phyloP scores from a whole-genome alignment of 192 early-diverging fungal species.

The Geranomyces variabilis region DNA sequence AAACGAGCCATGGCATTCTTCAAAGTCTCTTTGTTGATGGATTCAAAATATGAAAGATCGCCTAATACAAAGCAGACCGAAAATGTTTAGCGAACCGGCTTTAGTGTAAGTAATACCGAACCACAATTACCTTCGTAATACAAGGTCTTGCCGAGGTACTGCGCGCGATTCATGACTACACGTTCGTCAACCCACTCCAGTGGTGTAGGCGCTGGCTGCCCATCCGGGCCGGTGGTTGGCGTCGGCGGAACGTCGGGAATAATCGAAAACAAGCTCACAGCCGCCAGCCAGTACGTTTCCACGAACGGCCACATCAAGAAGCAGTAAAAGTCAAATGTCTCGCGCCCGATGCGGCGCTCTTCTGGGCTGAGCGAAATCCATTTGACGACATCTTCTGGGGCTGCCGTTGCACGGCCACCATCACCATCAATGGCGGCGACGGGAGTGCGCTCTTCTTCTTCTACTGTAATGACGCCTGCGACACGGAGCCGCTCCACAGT shows the following conservation, averaged over 20 bases:
- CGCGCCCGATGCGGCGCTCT: constrained; percentile 52
- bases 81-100: not conserved
- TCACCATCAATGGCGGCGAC: not conserved
- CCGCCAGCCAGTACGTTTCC: constrained; percentile 84
- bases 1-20: constrained; percentile 76
- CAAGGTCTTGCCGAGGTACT: constrained; percentile 79
- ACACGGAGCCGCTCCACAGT: constrained; percentile 62
- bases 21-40: constrained; percentile 82
- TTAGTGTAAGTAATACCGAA: not conserved
- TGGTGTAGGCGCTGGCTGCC: not conserved
- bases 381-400: not conserved
- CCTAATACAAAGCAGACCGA: constrained; percentile 19
- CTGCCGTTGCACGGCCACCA: not conserved
- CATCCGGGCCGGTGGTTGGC: not conserved
- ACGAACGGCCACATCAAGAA: constrained; percentile 89
- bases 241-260: constrained; percentile 28
- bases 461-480: constrained; percentile 47
- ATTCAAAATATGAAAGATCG: constrained; percentile 75
- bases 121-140: constrained; percentile 72
- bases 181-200: constrained; percentile 71
- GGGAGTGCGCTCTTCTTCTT: constrained; percentile 24
- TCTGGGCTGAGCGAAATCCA: constrained; percentile 49
- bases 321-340: constrained; percentile 53
- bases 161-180: constrained; percentile 69
- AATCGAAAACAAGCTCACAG: constrained; percentile 56